phyloP scores from a whole-genome alignment of 306 rosid species.

The Betula pendula region DNA sequence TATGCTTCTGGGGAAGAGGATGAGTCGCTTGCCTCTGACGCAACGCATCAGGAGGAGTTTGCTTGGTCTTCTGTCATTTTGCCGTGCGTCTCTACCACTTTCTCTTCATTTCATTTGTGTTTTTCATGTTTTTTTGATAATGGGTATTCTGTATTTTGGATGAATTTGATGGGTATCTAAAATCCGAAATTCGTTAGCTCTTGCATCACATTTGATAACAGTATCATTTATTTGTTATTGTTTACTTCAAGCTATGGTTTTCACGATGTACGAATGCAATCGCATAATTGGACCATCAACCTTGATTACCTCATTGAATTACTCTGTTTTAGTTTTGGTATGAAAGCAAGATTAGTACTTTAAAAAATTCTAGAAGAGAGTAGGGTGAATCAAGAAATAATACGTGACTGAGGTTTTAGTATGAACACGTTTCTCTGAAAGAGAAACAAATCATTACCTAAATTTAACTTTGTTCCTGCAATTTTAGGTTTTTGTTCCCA shows the following conservation, averaged over 20 bases:
- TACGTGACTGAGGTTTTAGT: neutral
- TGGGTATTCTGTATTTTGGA: neutral
- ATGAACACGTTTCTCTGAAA: neutral
- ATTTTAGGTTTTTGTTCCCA: constrained; percentile 82
- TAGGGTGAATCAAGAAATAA: neutral
- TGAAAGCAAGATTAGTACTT: constrained; percentile 9
- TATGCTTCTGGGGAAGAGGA: constrained; percentile 54
- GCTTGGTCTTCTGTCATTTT: constrained; percentile 74
- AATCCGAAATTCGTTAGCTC: neutral
- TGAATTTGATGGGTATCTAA: neutral
- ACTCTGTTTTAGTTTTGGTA: neutral
- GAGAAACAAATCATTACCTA: constrained; percentile 8
- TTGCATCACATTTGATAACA: neutral
- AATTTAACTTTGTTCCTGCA: constrained; percentile 23
- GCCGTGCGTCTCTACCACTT: constrained; percentile 64
- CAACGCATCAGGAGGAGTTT: constrained; percentile 51
- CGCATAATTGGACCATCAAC: neutral
- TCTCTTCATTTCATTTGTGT: neutral
- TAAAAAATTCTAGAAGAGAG: neutral
- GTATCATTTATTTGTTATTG: neutral
- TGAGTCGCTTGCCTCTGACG: constrained; percentile 52
- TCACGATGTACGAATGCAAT: neutral
- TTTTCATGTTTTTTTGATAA: neutral
- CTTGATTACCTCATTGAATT: neutral
- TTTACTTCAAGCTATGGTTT: neutral